Evolutionary conservation across 192 early-diverging fungal species (phyloP).

Genomic region (Backusella parvicylindrica): DNA sequence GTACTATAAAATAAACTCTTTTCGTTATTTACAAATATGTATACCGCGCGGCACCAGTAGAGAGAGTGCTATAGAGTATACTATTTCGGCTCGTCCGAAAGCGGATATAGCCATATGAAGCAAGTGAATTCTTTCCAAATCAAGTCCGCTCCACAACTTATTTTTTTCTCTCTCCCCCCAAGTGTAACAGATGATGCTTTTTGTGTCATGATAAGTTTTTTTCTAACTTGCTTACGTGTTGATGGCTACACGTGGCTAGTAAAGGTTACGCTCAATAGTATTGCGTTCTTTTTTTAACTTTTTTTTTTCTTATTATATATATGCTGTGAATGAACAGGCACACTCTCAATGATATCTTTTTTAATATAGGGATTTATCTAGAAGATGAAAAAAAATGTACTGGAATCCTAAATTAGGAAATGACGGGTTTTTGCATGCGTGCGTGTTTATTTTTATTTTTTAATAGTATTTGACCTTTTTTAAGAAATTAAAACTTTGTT

Average conservation of each 20-base stretch:
- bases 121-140: not conserved
- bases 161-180: not conserved
- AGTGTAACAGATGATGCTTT: not conserved
- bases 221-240: not conserved
- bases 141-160: not conserved
- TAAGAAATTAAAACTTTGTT: conserved; percentile 7
- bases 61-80: not conserved
- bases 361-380: not conserved
- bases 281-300: conserved; percentile 3
- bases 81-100: not conserved
- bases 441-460: not conserved
- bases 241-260: not conserved
- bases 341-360: not conserved
- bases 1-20: not conserved
- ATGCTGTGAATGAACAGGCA: not conserved
- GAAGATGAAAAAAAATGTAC: not conserved
- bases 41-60: not conserved
- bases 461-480: not conserved
- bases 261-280: not conserved
- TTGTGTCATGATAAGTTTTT: not conserved
- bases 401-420: not conserved
- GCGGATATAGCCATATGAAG: not conserved
- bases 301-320: not conserved
- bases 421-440: not conserved
- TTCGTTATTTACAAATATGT: not conserved